Percentiles rank a stretch among this genome's conserved stretches.
phyloP scores from a whole-genome alignment of 257 asterid species.

The Solanum infundibuliforme region DNA sequence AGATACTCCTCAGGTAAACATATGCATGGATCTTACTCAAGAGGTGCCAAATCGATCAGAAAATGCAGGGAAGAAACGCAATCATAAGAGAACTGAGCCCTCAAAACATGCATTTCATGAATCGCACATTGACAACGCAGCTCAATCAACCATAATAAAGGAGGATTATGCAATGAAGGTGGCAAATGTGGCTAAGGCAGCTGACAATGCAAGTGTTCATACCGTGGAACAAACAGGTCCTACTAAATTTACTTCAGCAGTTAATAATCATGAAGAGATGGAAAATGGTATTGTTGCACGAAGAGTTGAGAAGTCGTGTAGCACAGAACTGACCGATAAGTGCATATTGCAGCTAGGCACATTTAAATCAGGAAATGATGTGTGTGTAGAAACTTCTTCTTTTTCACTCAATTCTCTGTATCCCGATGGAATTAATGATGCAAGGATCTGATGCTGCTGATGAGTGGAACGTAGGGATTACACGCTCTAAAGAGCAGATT shows the following conservation, averaged over 20 bases:
- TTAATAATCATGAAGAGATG: neutral
- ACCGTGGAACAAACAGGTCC: neutral
- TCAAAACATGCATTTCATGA: neutral
- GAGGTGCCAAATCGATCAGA: conserved; percentile 5
- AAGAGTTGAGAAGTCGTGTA: neutral
- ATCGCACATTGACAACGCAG: neutral
- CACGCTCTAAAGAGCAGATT: too few relatives aligned
- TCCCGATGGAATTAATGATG: neutral
- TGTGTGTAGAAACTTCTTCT: neutral
- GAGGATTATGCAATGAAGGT: neutral
- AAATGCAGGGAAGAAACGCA: neutral
- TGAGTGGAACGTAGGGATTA: too few relatives aligned
- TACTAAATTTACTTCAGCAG: neutral
- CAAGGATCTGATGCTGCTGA: neutral
- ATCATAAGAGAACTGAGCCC: neutral
- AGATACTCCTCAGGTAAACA: neutral
- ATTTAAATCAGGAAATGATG: neutral
- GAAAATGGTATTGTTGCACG: neutral
- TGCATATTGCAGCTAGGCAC: neutral
- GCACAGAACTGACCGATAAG: neutral
- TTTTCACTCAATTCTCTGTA: neutral
- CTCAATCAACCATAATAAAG: neutral
- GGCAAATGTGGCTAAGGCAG: neutral
- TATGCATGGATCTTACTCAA: conserved; percentile 10
- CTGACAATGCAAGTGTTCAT: neutral